A percentile compares a stretch with the other conserved stretches of the same genome.
phyloP scores from a whole-genome alignment of 31 red algal genomes.

The Bonnemaisonia californica region DNA sequence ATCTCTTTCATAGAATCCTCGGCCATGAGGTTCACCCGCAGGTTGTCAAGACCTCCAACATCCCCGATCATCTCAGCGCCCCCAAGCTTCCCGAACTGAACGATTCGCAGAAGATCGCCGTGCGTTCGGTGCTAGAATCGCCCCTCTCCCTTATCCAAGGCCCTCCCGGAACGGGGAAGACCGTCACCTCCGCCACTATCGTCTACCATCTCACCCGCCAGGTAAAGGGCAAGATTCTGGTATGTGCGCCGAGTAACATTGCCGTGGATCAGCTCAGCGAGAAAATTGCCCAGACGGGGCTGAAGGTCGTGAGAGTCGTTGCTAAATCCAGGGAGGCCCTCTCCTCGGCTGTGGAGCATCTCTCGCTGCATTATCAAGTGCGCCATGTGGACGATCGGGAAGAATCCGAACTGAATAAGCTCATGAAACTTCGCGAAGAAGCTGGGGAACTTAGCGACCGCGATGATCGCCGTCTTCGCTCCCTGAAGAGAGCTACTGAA shows the following conservation, averaged over 20 bases:
- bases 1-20: slow-evolving; percentile 85
- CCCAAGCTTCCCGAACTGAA: slow-evolving; percentile 78
- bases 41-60: slow-evolving; percentile 51
- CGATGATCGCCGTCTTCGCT: slow-evolving; percentile 82
- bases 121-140: slow-evolving; percentile 71
- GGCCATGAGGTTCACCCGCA: slow-evolving; percentile 87
- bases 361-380: slow-evolving; percentile 85
- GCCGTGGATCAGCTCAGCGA: slow-evolving; percentile 88
- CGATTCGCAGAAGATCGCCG: slow-evolving; percentile 76
- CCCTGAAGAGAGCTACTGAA: slow-evolving; percentile 66
- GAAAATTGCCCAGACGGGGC: slow-evolving; percentile 73
- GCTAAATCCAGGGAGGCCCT: slow-evolving; percentile 84
- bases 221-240: slow-evolving; percentile 80
- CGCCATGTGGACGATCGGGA: slow-evolving; percentile 71
- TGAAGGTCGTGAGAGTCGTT: slow-evolving; percentile 89
- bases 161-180: slow-evolving; percentile 89
- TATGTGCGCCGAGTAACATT: slow-evolving; percentile 93
- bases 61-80: slow-evolving; percentile 64
- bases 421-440: slow-evolving; percentile 82
- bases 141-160: slow-evolving; percentile 90
- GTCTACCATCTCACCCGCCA: slow-evolving; percentile 79
- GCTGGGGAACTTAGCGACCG: slow-evolving; percentile 87
- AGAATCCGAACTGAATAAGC: slow-evolving; percentile 83
- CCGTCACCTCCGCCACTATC: slow-evolving; percentile 88
- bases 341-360: slow-evolving; percentile 74